Conservation (phyloP, 768 basidiomycete species). For the Omphalotus guepiniiformis region DNA sequence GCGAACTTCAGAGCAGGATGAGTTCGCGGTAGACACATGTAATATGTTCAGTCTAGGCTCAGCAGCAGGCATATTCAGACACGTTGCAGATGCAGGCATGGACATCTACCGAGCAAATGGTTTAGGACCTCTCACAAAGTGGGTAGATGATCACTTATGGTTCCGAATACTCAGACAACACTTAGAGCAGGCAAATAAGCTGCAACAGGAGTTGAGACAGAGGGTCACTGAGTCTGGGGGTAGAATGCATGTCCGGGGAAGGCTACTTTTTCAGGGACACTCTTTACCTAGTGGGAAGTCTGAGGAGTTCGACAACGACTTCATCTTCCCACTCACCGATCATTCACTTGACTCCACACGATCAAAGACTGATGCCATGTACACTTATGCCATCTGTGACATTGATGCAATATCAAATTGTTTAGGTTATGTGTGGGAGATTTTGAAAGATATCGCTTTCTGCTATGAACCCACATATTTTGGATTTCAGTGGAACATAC, state of each 20-base stretch:
- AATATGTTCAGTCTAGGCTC: conserved; percentile 20
- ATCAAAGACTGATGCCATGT: conserved; percentile 12
- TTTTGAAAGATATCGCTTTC: conserved; percentile 23
- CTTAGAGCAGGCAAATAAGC: conserved; percentile 23
- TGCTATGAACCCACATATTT: conserved; percentile 17
- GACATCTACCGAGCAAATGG: conserved; percentile 21
- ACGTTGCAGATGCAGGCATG: conserved; percentile 15
- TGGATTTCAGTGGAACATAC: conserved; percentile 28
- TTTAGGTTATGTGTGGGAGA: conserved; percentile 31
- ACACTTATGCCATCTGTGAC: conserved; percentile 23
- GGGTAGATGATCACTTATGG: conserved; percentile 34
- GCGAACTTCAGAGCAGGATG: conserved; percentile 8
- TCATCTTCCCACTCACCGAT: conserved; percentile 13
- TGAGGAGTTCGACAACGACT: conserved; percentile 32
- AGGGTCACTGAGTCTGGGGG: conserved; percentile 11
- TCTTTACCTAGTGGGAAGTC: conserved; percentile 9
- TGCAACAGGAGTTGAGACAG: conserved; percentile 6
- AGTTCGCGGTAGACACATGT: conserved; percentile 23
- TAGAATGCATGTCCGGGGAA: neutral
- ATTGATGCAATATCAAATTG: conserved; percentile 28
- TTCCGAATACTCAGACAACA: conserved; percentile 17
- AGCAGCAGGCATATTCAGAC: conserved; percentile 21
- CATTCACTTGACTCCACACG: conserved; percentile 19
- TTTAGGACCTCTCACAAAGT: conserved; percentile 24
- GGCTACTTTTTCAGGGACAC: conserved; percentile 19